A percentile compares a stretch with the other conserved stretches of the same genome.
Evolutionary conservation across 2,329 filamentous ascomycete genomes (phyloP).

Genomic region (Stagonosporopsis rhizophila): DNA sequence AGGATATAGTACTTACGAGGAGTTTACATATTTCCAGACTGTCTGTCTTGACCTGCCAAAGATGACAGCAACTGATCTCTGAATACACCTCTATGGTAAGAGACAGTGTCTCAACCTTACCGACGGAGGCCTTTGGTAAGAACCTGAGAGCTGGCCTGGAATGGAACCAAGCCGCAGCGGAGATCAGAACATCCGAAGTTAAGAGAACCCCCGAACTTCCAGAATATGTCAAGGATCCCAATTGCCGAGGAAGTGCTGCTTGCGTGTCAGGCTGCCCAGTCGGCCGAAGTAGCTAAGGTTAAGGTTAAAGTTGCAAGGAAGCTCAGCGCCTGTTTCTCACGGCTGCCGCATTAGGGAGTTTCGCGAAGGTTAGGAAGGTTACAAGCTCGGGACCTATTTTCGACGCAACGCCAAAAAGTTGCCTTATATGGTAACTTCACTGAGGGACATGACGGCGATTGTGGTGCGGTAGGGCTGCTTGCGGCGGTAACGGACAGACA

Average conservation of each 20-base stretch:
- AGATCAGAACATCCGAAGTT: not conserved
- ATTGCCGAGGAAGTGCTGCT: not conserved
- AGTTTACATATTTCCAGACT: not conserved
- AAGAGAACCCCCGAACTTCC: not conserved
- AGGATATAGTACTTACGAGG: too few species aligned
- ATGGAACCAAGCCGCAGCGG: not conserved
- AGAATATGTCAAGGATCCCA: not conserved
- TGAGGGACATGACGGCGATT: not conserved
- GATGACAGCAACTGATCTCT: not conserved
- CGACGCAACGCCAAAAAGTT: slow-evolving; percentile 4
- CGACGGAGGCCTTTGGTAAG: too few species aligned
- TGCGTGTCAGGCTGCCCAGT: not conserved
- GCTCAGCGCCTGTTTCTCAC: slow-evolving; percentile 11
- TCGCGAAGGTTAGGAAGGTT: slow-evolving; percentile 3
- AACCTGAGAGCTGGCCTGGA: not conserved
- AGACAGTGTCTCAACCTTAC: not conserved
- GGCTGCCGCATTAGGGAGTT: slow-evolving; percentile 8
- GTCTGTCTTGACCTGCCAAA: not conserved
- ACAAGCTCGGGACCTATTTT: slow-evolving; percentile 14
- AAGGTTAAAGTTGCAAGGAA: slow-evolving; percentile 11
- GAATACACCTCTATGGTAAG: not conserved
- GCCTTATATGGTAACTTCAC: slow-evolving; percentile 2
- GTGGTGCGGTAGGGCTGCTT: slow-evolving; percentile 2
- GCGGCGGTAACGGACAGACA: slow-evolving; percentile 5
- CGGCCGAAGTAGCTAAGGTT: not conserved